Evolutionary conservation across 345 rosid genomes (phyloP), one percentile per base, ranked within the genome.

Genomic region (Salix viminalis): DNA sequence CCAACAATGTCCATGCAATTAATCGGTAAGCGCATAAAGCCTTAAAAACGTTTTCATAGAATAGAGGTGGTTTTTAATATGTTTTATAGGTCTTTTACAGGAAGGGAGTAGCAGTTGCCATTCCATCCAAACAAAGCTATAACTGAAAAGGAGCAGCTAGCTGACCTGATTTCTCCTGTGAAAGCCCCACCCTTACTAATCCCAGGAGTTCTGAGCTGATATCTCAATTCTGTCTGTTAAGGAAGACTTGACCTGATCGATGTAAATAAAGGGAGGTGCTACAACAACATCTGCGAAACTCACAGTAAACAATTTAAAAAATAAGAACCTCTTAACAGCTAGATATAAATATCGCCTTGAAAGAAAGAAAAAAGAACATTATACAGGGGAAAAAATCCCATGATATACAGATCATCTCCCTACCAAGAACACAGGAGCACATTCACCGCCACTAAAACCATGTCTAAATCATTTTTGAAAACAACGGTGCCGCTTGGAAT

Each of bases 161-260:
- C 68, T 64, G 50, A 96, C 98, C 99, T 96, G 89, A 96, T 96
- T 90, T 96, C 99, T 79, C 99, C 99, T 0, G 99, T 96, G 85
- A 96, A 96, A 74, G 99, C 99, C 62, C 99, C 99, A 54, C 99
- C 99, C 86, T 96, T 96, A 5, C 95, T 84, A 34, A 94, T n/a
- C 85, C 99, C 99, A 96, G 77, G 97, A 92, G 88, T 96, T 96
- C 77, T 96, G 99, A 82, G 91, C 91, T 68, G 99, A 86, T 88
- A 93, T 71, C 78, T 92, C 94, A 81, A 96, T 87, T 69, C 93
- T 87, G 79, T 88, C 90, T 0, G 88, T 87, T 79, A 96, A 80
- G 3, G 92, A 88, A 64, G 81, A 78, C 79, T 88, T 92, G 83
- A 96, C 97, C 77, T 85, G 90, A 83, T 96, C 94, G 46, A 96